Base-by-base conservation (phyloP, 495 filamentous ascomycete species). In the Aspergillus sclerotiicarbonarius region DNA sequence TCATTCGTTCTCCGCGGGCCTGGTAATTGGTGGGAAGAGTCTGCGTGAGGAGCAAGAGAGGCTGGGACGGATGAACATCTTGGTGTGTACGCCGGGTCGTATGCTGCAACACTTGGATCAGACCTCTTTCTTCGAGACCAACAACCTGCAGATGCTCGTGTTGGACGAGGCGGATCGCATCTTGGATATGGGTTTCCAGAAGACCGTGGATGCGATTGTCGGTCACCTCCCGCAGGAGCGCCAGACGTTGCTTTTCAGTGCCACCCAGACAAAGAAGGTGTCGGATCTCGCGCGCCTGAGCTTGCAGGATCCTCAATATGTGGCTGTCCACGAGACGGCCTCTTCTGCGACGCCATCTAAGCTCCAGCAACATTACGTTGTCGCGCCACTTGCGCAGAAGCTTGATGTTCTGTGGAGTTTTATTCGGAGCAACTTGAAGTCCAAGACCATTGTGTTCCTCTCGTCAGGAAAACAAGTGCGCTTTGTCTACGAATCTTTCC, bases 91-190 rank as follows among this genome's bases (percentile, higher is more conserved):
- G 3, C 94, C 94, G 0, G 94, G 94, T 9, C 82, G 94, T 7
- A 93, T 99, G 81, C 73, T 98, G 49, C 95, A 99, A 71, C 94
- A 99, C 72, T 76, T 99, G 69, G 92, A 96, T 68, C 92, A 98
- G 75, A 98, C 94, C 0, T 89, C 91, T 6, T 84, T 86, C 32
- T 90, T 99, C 63, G 91, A 95, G 53, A 87, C 94, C 39, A 87
- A 90, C 62, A 96, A 94, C 70, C 66, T 99, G 51, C 89, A 95
- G 71, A 89, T 98, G 70, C 79, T 99, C 30, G 94, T 98, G 5
- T 79, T 99, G 58, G 94, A 99, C 64, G 94, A 99, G 67, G 94
- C 94, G 4, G 94, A 99, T 67, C 83, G 94, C 31, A 97, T 98
- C 62, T 82, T 99, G 80, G 94, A 99, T 69, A 95, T 97, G 92